phyloP scores from a whole-genome alignment of 148 eudicot species.

The Cornus suecica region DNA sequence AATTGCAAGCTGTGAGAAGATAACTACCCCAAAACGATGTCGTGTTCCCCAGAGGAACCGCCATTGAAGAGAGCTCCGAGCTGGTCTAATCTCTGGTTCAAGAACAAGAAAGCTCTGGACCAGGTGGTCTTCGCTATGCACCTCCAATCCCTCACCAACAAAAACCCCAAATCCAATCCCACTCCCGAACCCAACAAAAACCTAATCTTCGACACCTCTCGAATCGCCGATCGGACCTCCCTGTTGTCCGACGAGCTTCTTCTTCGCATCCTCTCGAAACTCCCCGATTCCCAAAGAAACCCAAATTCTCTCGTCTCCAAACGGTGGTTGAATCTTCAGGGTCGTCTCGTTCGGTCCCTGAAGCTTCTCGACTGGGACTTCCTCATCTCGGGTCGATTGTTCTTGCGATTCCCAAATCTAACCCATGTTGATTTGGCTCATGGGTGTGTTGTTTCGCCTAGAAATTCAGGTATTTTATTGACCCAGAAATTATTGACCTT shows the following conservation, averaged over 20 bases:
- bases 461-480: slow-evolving; percentile 47
- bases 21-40: slow-evolving; percentile 1
- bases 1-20: background rate
- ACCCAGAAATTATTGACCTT: slow-evolving; percentile 42
- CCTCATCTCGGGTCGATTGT: slow-evolving; percentile 52
- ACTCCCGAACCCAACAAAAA: slow-evolving; percentile 15
- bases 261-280: slow-evolving; percentile 51
- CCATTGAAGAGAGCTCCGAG: slow-evolving; percentile 5
- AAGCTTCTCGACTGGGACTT: slow-evolving; percentile 68
- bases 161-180: background rate
- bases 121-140: slow-evolving; percentile 40
- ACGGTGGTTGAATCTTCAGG: slow-evolving; percentile 63
- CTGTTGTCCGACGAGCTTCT: slow-evolving; percentile 55
- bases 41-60: slow-evolving; percentile 11
- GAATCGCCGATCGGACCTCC: slow-evolving; percentile 38
- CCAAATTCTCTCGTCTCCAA: slow-evolving; percentile 69
- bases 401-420: slow-evolving; percentile 60
- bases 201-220: slow-evolving; percentile 26
- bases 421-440: slow-evolving; percentile 54
- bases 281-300: slow-evolving; percentile 45
- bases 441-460: slow-evolving; percentile 32
- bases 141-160: slow-evolving; percentile 19
- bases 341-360: slow-evolving; percentile 53
- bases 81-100: slow-evolving; percentile 40
- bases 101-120: slow-evolving; percentile 41